Percentiles rank a stretch among this genome's conserved stretches.
phyloP scores from a whole-genome alignment of 2,329 filamentous ascomycete species.

The Herpotrichia juniperi region DNA sequence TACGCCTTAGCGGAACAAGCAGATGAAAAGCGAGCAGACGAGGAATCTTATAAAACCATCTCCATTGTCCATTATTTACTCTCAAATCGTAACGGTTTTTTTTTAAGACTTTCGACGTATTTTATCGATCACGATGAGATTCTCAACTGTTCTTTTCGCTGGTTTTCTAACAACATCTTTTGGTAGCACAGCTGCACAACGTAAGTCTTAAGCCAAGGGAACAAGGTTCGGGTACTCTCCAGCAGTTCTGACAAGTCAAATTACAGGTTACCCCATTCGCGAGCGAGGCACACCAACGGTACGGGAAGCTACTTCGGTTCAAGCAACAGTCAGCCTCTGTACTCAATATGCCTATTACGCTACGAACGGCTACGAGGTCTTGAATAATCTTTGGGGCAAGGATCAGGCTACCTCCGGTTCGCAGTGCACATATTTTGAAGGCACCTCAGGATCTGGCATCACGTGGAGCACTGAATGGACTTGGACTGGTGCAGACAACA shows the following conservation, averaged over 20 bases:
- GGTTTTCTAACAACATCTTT: not conserved
- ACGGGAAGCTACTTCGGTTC: not conserved
- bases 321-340: slow-evolving; percentile 15
- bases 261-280: not conserved
- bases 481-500: slow-evolving; percentile 26
- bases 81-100: too few species aligned
- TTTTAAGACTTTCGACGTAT: too few species aligned
- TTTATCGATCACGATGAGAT: not conserved
- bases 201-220: not conserved
- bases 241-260: not conserved
- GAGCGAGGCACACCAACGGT: not conserved
- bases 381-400: slow-evolving; percentile 33
- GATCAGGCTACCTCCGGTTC: slow-evolving; percentile 20
- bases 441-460: slow-evolving; percentile 19
- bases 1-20: too few species aligned
- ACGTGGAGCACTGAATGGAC: slow-evolving; percentile 24
- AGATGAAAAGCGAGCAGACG: too few species aligned
- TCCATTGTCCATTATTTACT: too few species aligned
- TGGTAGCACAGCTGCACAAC: not conserved
- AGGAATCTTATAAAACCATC: too few species aligned
- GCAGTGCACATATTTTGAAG: slow-evolving; percentile 28
- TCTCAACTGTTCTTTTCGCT: not conserved
- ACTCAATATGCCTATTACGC: slow-evolving; percentile 24
- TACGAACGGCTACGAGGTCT: slow-evolving; percentile 27
- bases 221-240: not conserved